phyloP scores from a whole-genome alignment of 495 filamentous ascomycete genomes.

The Podospora sp. region DNA sequence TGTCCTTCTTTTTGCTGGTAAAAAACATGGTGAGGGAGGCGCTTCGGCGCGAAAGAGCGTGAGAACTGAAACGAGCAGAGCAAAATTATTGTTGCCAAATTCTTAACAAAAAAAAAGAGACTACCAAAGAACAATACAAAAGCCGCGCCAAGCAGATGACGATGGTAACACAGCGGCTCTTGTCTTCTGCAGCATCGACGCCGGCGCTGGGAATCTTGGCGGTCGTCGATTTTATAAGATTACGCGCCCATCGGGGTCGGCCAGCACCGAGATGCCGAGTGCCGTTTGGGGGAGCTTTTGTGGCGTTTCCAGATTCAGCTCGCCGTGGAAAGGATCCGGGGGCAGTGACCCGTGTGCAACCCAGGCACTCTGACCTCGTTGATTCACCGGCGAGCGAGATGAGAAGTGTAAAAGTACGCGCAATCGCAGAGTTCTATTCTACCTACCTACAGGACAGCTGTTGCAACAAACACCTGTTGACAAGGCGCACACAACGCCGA shows the following conservation, averaged over 20 bases:
- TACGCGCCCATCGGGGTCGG: background rate
- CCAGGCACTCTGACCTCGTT: too few relatives aligned
- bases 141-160: background rate
- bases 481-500: too few relatives aligned
- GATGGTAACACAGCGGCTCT: background rate
- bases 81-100: background rate
- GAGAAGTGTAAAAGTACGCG: too few relatives aligned
- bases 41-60: background rate
- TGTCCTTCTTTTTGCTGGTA: background rate
- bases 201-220: slow-evolving; percentile 13
- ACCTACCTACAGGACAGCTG: too few relatives aligned
- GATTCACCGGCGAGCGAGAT: too few relatives aligned
- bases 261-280: background rate
- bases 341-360: too few relatives aligned
- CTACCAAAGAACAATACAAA: background rate
- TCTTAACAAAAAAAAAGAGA: background rate
- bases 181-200: background rate
- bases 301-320: background rate
- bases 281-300: background rate
- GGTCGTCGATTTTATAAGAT: background rate
- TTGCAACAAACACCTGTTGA: too few relatives aligned
- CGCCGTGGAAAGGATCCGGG: too few relatives aligned
- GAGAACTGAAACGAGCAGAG: background rate
- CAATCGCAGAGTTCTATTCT: too few relatives aligned
- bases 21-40: background rate